Evolutionary conservation across 2,329 filamentous ascomycete genomes (phyloP).

Genomic region (Curvularia eragrostidis): DNA sequence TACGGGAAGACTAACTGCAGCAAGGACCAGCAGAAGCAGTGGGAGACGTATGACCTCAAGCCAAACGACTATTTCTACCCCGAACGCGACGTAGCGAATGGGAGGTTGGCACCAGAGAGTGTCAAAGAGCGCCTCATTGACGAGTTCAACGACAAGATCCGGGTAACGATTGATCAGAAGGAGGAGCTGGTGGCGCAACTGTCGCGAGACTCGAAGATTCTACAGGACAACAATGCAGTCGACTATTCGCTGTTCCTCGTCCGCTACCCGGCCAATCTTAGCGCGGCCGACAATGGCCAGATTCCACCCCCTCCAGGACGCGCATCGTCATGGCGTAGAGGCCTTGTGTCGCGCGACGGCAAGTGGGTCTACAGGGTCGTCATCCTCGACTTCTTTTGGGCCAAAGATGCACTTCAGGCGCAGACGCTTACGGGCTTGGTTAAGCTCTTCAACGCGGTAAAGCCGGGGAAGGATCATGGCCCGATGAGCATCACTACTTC

Average conservation of each 20-base stretch:
- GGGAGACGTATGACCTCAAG: conserved; percentile 79
- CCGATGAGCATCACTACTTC: conserved; percentile 79
- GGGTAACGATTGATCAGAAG: conserved; percentile 62
- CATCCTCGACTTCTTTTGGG: conserved; percentile 80
- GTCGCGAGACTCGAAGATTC: conserved; percentile 67
- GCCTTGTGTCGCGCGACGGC: conserved; percentile 66
- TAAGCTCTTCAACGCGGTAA: conserved; percentile 64
- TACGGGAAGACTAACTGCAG: conserved; percentile 61
- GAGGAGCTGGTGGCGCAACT: conserved; percentile 63
- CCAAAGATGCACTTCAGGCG: conserved; percentile 72
- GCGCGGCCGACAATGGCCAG: conserved; percentile 36
- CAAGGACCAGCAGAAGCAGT: conserved; percentile 55
- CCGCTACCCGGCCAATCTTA: conserved; percentile 57
- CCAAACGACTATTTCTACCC: conserved; percentile 78
- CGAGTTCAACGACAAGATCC: conserved; percentile 70
- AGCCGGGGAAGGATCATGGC: conserved; percentile 64
- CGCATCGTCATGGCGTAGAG: conserved; percentile 64
- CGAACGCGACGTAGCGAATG: conserved; percentile 72
- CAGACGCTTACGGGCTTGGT: conserved; percentile 71
- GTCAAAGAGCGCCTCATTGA: conserved; percentile 72
- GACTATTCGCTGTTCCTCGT: conserved; percentile 79
- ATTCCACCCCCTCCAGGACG: conserved; percentile 43
- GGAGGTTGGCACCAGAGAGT: conserved; percentile 66
- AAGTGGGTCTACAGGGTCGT: conserved; percentile 72
- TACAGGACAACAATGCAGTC: conserved; percentile 69